Evolutionary conservation across 2,329 filamentous ascomycete genomes (phyloP), one percentile per base, ranked within the genome.

Genomic region (Lasiodiplodia sp.): DNA sequence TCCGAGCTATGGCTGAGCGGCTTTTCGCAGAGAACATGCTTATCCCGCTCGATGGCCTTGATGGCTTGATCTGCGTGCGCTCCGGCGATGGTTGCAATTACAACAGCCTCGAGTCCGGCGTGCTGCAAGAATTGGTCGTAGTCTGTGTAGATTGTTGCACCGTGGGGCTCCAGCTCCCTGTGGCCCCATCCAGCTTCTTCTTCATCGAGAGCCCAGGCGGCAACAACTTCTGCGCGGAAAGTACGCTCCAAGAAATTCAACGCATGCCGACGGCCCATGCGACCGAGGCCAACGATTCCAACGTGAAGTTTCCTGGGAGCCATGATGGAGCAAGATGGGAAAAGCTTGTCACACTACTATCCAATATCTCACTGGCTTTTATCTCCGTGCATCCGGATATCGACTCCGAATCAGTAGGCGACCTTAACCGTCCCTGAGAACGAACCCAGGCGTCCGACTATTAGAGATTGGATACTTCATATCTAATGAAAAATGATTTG

Each of bases 11-110:
- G 91, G 53, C 83, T 86, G 38, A 88, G 74, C 2, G 87, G 87
- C 79, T 89, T 88, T 79, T 89, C 87, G 72, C 86, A 88, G 14
- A 89, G 76, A 0, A 88, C 86, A 71, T 89, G 87, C 71, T 85
- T 82, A 52, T 84, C 81, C 8, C 80, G 80, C 64, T 86, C 75
- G 63, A 89, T 88, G 12, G 86, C 86, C 71, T 84, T 82, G 73
- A 87, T 85, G 1, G 86, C 82, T 71, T 89, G 85, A 70, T 86
- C 81, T 0, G 86, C 86, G 71, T 89, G 87, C 12, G 84, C 84
- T 0, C 82, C 86, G 0, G 85, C 86, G 14, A 85, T 86, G 0
- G 82, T 85, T 1, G 85, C 84, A 34, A 89, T 79, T 21, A 87
- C 82, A 2, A 88, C 84, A 1, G 86, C 86, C 73, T 87, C 81